Evolutionary conservation across 2,329 filamentous ascomycete species (phyloP).

Genomic region (Ophiobolus disseminans): DNA sequence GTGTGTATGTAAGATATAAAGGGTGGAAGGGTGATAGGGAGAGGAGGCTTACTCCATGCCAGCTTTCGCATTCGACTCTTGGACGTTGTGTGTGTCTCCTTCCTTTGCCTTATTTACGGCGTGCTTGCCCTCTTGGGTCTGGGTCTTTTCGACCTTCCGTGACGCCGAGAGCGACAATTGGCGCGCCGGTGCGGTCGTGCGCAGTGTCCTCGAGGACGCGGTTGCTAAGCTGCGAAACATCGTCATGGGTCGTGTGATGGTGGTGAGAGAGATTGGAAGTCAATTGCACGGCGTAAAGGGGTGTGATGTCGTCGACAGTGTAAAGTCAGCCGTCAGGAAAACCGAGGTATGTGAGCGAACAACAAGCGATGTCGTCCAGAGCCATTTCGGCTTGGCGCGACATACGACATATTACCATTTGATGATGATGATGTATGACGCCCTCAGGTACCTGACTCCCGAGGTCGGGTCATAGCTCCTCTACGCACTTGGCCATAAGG

Average conservation of each 20-base stretch:
- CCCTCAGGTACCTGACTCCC: slow-evolving; percentile 7
- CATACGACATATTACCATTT: not conserved
- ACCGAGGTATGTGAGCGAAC: too few relatives aligned
- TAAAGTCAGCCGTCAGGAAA: too few relatives aligned
- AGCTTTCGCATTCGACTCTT: slow-evolving; percentile 36
- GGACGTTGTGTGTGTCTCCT: slow-evolving; percentile 45
- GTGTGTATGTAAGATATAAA: not conserved
- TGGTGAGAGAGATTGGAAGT: not conserved
- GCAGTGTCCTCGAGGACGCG: slow-evolving; percentile 13
- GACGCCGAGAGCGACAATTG: slow-evolving; percentile 26
- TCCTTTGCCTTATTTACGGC: slow-evolving; percentile 39
- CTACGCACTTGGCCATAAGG: slow-evolving; percentile 7
- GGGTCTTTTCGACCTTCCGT: slow-evolving; percentile 22
- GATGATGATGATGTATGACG: slow-evolving; percentile 36
- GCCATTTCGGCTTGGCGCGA: not conserved
- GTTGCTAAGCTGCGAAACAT: slow-evolving; percentile 22
- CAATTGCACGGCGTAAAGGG: too few relatives aligned
- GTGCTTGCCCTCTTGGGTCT: slow-evolving; percentile 38
- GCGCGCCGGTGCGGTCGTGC: slow-evolving; percentile 8
- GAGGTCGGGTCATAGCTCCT: slow-evolving; percentile 20
- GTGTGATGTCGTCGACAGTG: too few relatives aligned
- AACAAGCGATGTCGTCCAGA: not conserved
- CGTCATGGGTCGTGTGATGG: not conserved
- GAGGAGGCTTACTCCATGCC: slow-evolving; percentile 43
- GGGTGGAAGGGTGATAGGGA: not conserved